Evolutionary conservation across 108 stramenopile genomes (phyloP), one percentile per base, ranked within the genome.

Genomic region (Nitzschia putrida): DNA sequence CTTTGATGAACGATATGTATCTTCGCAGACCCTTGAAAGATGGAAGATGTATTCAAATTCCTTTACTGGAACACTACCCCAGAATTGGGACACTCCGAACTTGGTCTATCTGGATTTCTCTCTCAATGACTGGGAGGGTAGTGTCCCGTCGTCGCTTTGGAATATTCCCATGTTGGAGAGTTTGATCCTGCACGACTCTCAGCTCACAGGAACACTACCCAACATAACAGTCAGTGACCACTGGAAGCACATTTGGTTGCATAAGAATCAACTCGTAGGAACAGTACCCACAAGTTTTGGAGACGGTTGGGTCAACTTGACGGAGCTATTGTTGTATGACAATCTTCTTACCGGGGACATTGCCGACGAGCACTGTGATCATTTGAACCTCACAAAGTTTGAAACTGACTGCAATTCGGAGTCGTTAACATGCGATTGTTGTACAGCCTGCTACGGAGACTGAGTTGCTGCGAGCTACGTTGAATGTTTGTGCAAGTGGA

Each of bases 271-370:
- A 23, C 39, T 83, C 23, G 9, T 2, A 13, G 82, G 82, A 21
- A 37, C 11, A 11, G 73, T 83, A 29, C 82, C 82, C 6, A 26
- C 66, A 10, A 67, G 72, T 37, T 47, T 83, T n/a, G 82, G 74
- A 29, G 18, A 53, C 2, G 23, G 74, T 21, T 51, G 25, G 45
- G 39, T 38, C 7, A 63, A 63, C 23, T 26, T 80, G 23, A 49
- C 24, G 22, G 56, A 67, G n/a, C 53, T 85, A 13, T 38, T 50
- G 18, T 42, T 85, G 22, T 56, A 72, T 39, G 29, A 66, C 8
- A 85, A 82, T 38, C 18, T 34, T 5, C 49, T 85, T n/a, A 58
- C 70, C 9, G 81, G 75, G 11, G 39, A 47, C 5, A 79, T 81
- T 68, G 71, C 78, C 0, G 16, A 53, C 0, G 55, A 73, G 22